A percentile compares a stretch with the other conserved stretches of the same genome.
Evolutionary conservation across 2,329 filamentous ascomycete genomes (phyloP).

Genomic region (Endothia cerciana): DNA sequence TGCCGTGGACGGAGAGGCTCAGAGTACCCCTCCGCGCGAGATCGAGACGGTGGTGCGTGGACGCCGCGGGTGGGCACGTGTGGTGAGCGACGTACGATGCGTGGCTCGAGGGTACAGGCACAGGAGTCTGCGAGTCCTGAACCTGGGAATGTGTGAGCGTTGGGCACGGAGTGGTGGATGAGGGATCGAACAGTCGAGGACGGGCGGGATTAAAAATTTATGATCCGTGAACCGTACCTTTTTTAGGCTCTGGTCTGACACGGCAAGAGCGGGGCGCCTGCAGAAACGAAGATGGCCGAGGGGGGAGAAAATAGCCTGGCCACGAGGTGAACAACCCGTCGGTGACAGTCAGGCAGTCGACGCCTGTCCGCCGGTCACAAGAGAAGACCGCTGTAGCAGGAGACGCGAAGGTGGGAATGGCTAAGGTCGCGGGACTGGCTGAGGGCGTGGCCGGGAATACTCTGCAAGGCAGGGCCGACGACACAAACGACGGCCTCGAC

Average conservation of each 20-base stretch:
- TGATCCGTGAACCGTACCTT: slow-evolving; percentile 13
- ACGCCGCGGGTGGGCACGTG: slow-evolving; percentile 13
- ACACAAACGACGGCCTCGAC: slow-evolving; percentile 10
- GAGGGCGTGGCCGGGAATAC: slow-evolving; percentile 10
- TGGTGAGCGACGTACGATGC: slow-evolving; percentile 15
- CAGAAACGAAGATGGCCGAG: slow-evolving; percentile 10
- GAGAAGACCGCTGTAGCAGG: background rate
- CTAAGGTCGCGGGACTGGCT: background rate
- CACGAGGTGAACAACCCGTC: background rate
- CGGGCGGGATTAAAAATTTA: slow-evolving; percentile 23
- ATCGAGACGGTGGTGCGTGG: slow-evolving; percentile 4
- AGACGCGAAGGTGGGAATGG: background rate
- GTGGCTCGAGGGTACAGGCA: slow-evolving; percentile 10
- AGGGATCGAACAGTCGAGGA: background rate
- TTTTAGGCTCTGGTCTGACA: slow-evolving; percentile 19
- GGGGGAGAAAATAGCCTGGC: slow-evolving; percentile 1
- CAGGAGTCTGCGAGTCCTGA: background rate
- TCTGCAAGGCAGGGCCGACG: slow-evolving; percentile 13
- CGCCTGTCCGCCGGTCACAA: background rate
- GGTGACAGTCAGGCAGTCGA: background rate
- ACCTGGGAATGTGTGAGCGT: slow-evolving; percentile 17
- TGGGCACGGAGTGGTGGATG: slow-evolving; percentile 4
- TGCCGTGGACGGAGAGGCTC: slow-evolving; percentile 22
- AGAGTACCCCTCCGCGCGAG: slow-evolving; percentile 17
- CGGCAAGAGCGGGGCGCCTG: slow-evolving; percentile 17